Percentiles rank a stretch among this genome's conserved stretches.
Conservation (phyloP, 768 basidiomycete species). For the Bullera alba region DNA sequence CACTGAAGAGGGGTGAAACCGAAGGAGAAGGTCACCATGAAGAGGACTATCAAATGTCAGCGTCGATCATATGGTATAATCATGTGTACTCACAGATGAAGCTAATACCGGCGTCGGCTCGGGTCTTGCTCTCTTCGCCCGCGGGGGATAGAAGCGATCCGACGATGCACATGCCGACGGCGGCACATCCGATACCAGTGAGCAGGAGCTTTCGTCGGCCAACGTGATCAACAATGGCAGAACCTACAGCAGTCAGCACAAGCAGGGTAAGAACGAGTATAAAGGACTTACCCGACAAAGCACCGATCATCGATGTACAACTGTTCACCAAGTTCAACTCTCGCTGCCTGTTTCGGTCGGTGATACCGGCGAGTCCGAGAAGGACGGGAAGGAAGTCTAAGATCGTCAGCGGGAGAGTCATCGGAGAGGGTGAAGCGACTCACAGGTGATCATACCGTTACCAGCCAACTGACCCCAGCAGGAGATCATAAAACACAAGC, state of each 20-base stretch:
- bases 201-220: slow-evolving; percentile 53
- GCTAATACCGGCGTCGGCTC: slow-evolving; percentile 53
- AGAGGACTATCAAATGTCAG: slow-evolving; percentile 6
- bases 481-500: slow-evolving; percentile 55
- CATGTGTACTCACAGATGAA: slow-evolving; percentile 46
- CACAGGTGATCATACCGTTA: slow-evolving; percentile 50
- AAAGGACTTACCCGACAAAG: slow-evolving; percentile 47
- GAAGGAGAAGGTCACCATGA: slow-evolving; percentile 50
- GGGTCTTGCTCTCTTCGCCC: slow-evolving; percentile 34
- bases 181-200: slow-evolving; percentile 47
- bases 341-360: slow-evolving; percentile 41
- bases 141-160: slow-evolving; percentile 51
- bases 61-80: not conserved
- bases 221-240: slow-evolving; percentile 52
- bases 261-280: slow-evolving; percentile 25
- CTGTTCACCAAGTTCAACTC: slow-evolving; percentile 55
- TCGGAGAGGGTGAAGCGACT: not conserved
- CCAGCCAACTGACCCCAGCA: slow-evolving; percentile 48
- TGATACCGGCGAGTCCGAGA: slow-evolving; percentile 44
- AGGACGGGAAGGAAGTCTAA: slow-evolving; percentile 39
- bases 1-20: slow-evolving; percentile 43
- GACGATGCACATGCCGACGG: slow-evolving; percentile 51
- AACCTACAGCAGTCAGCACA: no score
- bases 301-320: slow-evolving; percentile 51
- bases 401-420: not conserved